phyloP scores from a whole-genome alignment of 192 early-diverging fungal species.

The Kickxella alabastrina region DNA sequence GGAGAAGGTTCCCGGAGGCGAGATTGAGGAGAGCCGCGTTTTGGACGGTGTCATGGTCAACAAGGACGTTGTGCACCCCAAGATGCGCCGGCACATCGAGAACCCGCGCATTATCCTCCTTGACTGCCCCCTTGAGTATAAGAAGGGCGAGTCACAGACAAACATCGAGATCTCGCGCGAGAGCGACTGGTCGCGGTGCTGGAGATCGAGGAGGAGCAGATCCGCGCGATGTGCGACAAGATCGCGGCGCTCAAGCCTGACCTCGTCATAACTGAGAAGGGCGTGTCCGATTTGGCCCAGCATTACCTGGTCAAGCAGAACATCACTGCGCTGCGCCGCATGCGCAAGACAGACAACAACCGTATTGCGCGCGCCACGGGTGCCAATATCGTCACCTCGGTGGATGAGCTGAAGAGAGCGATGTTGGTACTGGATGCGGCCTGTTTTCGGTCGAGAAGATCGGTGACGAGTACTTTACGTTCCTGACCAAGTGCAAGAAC shows the following conservation, averaged over 20 bases:
- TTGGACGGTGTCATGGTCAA: slow-evolving; percentile 98
- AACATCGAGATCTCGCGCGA: slow-evolving; percentile 98
- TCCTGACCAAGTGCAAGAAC: slow-evolving; percentile 87
- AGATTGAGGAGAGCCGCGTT: slow-evolving; percentile 92
- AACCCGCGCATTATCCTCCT: slow-evolving; percentile 94
- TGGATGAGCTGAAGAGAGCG: slow-evolving; percentile 95
- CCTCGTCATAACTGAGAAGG: slow-evolving; percentile 98
- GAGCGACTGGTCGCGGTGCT: slow-evolving; percentile 93
- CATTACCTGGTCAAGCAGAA: slow-evolving; percentile 97
- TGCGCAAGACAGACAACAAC: slow-evolving; percentile 98
- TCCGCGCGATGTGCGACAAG: slow-evolving; percentile 94
- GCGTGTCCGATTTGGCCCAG: slow-evolving; percentile 97
- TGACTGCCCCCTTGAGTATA: slow-evolving; percentile 99
- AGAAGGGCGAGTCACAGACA: slow-evolving; percentile 99
- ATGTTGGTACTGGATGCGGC: slow-evolving; percentile 94
- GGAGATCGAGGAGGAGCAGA: slow-evolving; percentile 99
- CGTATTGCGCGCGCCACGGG: slow-evolving; percentile 97
- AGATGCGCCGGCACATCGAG: slow-evolving; percentile 91
- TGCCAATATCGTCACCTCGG: slow-evolving; percentile 92
- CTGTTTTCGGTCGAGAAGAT: slow-evolving; percentile 95
- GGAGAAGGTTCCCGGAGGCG: slow-evolving; percentile 98
- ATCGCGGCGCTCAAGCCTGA: slow-evolving; percentile 96
- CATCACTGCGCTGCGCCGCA: slow-evolving; percentile 96
- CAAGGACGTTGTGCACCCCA: slow-evolving; percentile 99
- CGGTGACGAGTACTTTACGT: slow-evolving; percentile 99